Base-by-base conservation (phyloP, 2,329 filamentous ascomycete species). In the Colletotrichum horii region DNA sequence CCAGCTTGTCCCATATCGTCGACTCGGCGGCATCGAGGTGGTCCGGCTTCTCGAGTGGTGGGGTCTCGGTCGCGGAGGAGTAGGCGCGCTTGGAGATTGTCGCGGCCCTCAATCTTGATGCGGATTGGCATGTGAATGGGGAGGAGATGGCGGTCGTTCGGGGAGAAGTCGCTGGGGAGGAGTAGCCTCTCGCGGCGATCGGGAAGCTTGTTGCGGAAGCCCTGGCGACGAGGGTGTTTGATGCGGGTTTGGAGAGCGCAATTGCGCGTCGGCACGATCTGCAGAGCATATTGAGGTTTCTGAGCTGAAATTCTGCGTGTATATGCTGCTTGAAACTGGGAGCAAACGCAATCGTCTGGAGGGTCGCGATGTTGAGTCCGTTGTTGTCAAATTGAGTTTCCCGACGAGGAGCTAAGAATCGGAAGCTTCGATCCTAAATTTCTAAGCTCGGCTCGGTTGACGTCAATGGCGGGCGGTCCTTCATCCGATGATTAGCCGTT, bases 11-110 rank as follows among this genome's bases (percentile, higher is more conserved):
- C 85, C 91, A 93, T 79, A 94, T 90, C 75, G 87, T 85, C 34
- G 87, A 85, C 81, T 94, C 92, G 81, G 90, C 89, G 3, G 87
- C 86, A 80, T 90, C 84, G 70, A 92, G 85, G 78, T 88, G 86
- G 75, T 86, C 86, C 43, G 90, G 90, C 76, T 89, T 88, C 71
- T 86, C 82, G 77, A 80, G 79, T 34, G 71, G 28, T 16, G 48
- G 2, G 26, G 60, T 14, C 36, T 74, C 26, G n/a, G 66, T 15
- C 19, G 74, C 24, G 6, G 70, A 56, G 19, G 74, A 76, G 71
- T 76, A 75, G 26, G 11, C 15, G 12, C 74, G 66, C 52, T 61
- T 75, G n/a, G 64, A 15, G 28, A 7, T 8, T 55, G 12, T 36
- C 28, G 34, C 62, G 19, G 22, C 1, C 12, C 16, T 66, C 43